phyloP scores from a whole-genome alignment of 768 basidiomycete genomes.

The Suillus tomentosus region DNA sequence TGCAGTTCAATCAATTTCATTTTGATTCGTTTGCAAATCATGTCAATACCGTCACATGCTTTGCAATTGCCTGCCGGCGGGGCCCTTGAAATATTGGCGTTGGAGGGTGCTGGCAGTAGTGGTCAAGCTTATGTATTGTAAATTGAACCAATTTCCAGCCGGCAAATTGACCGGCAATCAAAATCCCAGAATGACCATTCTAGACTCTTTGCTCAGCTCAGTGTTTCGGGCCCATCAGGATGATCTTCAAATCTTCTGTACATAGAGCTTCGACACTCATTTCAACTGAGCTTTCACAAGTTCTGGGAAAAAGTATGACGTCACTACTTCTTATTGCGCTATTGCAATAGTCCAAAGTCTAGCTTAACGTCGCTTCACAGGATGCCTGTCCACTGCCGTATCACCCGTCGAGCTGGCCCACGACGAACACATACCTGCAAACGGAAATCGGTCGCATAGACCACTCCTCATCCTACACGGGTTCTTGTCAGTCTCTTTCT shows the following conservation, averaged over 20 bases:
- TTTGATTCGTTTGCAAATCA: background rate
- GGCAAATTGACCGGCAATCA: slow-evolving; percentile 7
- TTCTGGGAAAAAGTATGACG: background rate
- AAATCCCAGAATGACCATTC: background rate
- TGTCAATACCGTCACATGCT: background rate
- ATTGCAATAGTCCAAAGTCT: background rate
- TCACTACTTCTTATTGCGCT: background rate
- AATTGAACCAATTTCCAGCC: no score
- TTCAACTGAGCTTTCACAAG: background rate
- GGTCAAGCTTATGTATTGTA: no score
- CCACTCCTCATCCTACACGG: slow-evolving; percentile 65
- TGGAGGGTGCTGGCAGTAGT: background rate
- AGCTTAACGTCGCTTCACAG: slow-evolving; percentile 18
- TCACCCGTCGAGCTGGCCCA: slow-evolving; percentile 33
- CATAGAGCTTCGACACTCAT: background rate
- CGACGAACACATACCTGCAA: slow-evolving; percentile 32
- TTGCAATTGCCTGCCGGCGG: background rate
- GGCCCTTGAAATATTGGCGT: background rate
- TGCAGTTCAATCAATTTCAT: background rate
- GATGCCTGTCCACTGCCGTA: slow-evolving; percentile 19
- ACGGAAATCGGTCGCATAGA: slow-evolving; percentile 35
- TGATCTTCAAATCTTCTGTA: background rate
- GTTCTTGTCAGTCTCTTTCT: slow-evolving; percentile 51
- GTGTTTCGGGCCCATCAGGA: background rate
- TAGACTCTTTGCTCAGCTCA: background rate